A percentile compares a stretch with the other conserved stretches of the same genome.
Evolutionary conservation across 495 filamentous ascomycete species (phyloP).

Genomic region (Neurospora sublineolata): DNA sequence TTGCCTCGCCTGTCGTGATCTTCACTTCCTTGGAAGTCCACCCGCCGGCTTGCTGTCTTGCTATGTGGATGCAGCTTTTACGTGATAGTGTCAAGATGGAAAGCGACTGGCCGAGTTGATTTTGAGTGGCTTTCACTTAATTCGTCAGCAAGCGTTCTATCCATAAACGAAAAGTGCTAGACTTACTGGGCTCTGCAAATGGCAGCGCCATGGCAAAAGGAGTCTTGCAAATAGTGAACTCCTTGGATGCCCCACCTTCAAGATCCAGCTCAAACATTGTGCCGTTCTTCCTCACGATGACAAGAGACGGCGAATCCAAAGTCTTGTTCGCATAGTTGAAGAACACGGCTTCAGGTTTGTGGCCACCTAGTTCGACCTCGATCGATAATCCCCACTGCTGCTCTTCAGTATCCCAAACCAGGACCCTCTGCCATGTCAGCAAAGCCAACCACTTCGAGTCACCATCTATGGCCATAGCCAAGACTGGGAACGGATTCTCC

Average conservation of each 20-base stretch:
- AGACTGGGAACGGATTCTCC: conserved; percentile 42
- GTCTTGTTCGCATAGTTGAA: conserved; percentile 29
- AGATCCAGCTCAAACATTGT: conserved; percentile 39
- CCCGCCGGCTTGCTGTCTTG: conserved; percentile 22
- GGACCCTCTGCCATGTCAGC: conserved; percentile 42
- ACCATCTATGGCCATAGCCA: conserved; percentile 47
- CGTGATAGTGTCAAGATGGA: conserved; percentile 30
- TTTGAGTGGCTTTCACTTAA: conserved; percentile 5
- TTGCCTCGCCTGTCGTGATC: conserved; percentile 15
- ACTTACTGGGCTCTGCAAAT: conserved; percentile 31
- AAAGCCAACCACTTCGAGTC: conserved; percentile 50
- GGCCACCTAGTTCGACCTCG: conserved; percentile 37
- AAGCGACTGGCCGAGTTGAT: conserved; percentile 2
- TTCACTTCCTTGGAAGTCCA: conserved; percentile 30
- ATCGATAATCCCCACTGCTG: conserved; percentile 37
- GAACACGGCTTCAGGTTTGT: conserved; percentile 46
- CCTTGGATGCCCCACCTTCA: conserved; percentile 18
- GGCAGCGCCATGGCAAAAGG: conserved; percentile 31
- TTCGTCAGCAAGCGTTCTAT: neutral
- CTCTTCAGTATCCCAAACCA: conserved; percentile 47
- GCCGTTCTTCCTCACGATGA: conserved; percentile 49
- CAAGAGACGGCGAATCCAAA: conserved; percentile 26
- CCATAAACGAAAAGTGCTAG: neutral
- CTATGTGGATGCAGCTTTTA: conserved; percentile 35
- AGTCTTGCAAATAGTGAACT: conserved; percentile 32